These are phyloP conservation scores for Canavalia ensiformis DNA, from an alignment of 306 rosid species.

Conservation along the genomic window DNA sequence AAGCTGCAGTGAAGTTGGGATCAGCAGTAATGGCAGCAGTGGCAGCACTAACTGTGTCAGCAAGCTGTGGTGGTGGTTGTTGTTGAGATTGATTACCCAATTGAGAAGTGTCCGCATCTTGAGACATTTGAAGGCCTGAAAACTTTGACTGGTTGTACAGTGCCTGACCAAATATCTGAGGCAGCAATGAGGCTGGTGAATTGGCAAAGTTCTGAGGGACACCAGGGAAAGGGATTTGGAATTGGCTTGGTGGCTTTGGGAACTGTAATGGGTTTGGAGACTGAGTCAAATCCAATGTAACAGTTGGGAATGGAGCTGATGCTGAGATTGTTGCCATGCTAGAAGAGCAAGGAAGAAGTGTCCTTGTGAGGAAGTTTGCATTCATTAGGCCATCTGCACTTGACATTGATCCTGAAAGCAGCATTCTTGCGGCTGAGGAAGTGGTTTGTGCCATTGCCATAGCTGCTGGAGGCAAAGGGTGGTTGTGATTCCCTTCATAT, in stretches of 20 bases:
- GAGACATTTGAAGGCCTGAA: conserved; percentile 85
- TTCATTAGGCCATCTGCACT: conserved; percentile 79
- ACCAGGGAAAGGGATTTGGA: conserved; percentile 60
- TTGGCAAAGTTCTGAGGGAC: conserved; percentile 50
- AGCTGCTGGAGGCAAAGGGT: conserved; percentile 91
- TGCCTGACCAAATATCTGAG: conserved; percentile 70
- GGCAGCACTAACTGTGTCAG: conserved; percentile 64
- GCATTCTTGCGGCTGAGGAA: conserved; percentile 79
- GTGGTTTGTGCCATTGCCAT: conserved; percentile 90
- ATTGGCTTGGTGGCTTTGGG: conserved; percentile 58
- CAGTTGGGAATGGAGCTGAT: conserved; percentile 95
- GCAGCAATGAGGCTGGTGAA: conserved; percentile 58
- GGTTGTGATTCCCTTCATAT: conserved; percentile 93
- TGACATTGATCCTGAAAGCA: conserved; percentile 88
- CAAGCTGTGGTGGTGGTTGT: conserved; percentile 47
- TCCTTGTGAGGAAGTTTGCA: conserved; percentile 72
- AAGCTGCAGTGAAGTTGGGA: conserved; percentile 76
- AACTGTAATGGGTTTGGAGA: conserved; percentile 71
- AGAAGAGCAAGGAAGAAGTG: conserved; percentile 81
- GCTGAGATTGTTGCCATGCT: conserved; percentile 97
- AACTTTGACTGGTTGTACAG: conserved; percentile 79
- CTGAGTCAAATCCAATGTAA: conserved; percentile 87
- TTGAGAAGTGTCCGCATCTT: conserved; percentile 54
- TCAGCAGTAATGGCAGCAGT: conserved; percentile 78
- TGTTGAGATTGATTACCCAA: conserved; percentile 41